Conservation (phyloP, 2,329 filamentous ascomycete genomes). For the Calonectria pauciramosa region DNA sequence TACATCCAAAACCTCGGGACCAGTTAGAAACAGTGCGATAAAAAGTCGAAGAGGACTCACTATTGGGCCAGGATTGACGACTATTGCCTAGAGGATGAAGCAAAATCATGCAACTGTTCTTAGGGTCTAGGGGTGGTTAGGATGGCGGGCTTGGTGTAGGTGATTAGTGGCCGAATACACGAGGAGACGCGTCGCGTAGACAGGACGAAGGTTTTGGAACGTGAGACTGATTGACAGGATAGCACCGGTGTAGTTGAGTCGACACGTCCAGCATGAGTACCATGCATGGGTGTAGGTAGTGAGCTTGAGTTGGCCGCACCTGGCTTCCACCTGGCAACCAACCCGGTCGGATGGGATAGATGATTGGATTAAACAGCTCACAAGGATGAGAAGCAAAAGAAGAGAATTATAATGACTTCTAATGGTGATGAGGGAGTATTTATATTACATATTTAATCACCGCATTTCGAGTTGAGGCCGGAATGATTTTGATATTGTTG, state of each 20-base stretch:
- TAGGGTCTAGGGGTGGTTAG: background rate
- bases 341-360: background rate
- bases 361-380: background rate
- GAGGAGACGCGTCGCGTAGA: background rate
- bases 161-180: background rate
- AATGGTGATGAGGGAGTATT: background rate
- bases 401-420: background rate
- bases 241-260: background rate
- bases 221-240: background rate
- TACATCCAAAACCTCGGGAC: background rate
- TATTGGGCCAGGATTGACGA: background rate
- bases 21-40: background rate
- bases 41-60: background rate
- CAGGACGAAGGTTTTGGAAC: background rate
- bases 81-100: background rate
- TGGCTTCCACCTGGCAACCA: constrained; percentile 15
- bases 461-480: too few relatives aligned
- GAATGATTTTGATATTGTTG: background rate
- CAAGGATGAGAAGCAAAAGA: background rate
- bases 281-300: background rate
- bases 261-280: background rate
- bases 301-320: constrained; percentile 2
- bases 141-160: background rate
- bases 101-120: background rate
- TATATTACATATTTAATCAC: background rate